Percentiles rank a stretch among this genome's conserved stretches.
Conservation (phyloP, 2,329 filamentous ascomycete genomes). For the Colletotrichum destructivum region DNA sequence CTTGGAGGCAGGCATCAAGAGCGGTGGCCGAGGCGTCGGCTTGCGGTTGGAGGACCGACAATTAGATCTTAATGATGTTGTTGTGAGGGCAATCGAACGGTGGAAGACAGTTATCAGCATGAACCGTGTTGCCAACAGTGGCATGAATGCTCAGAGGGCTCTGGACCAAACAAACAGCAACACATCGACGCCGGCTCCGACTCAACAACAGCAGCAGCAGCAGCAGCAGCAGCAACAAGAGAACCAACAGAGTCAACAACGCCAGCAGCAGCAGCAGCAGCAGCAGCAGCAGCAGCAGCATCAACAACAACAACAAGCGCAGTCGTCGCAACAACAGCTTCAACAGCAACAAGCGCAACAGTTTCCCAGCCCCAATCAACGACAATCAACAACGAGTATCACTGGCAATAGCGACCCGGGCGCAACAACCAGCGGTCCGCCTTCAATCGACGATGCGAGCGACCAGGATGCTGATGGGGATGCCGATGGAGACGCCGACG, state of each 20-base stretch:
- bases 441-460: slow-evolving; percentile 63
- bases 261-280: slow-evolving; percentile 42
- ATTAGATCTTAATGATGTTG: slow-evolving; percentile 65
- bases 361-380: slow-evolving; percentile 44
- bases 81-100: slow-evolving; percentile 70
- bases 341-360: slow-evolving; percentile 44
- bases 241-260: slow-evolving; percentile 49
- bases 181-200: slow-evolving; percentile 43
- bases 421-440: slow-evolving; percentile 53
- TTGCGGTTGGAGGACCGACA: slow-evolving; percentile 66
- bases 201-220: slow-evolving; percentile 45
- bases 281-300: slow-evolving; percentile 45
- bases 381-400: slow-evolving; percentile 53
- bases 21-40: slow-evolving; percentile 58
- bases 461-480: slow-evolving; percentile 57
- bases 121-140: slow-evolving; percentile 58
- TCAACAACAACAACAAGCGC: slow-evolving; percentile 34
- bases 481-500: slow-evolving; percentile 60
- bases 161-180: slow-evolving; percentile 55
- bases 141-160: slow-evolving; percentile 66
- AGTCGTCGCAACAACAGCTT: slow-evolving; percentile 44
- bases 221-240: slow-evolving; percentile 49
- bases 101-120: slow-evolving; percentile 75
- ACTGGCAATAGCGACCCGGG: slow-evolving; percentile 54
- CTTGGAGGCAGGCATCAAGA: slow-evolving; percentile 60